A percentile compares a stretch with the other conserved stretches of the same genome.
Conservation (phyloP, 2,329 filamentous ascomycete genomes). For the Aschersonia sp. region DNA sequence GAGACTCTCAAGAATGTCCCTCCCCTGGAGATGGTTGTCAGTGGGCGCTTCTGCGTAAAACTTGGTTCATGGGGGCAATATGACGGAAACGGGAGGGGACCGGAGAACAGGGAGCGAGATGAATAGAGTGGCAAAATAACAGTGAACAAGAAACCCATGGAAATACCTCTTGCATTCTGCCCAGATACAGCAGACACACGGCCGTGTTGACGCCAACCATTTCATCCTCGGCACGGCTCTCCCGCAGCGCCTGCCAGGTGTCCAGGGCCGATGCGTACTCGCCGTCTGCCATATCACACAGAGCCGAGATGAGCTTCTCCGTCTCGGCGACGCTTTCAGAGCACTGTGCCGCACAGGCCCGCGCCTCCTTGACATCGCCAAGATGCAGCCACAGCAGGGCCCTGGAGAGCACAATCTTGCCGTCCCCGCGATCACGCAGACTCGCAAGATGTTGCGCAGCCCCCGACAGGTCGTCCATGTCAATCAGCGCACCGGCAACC, state of each 20-base stretch:
- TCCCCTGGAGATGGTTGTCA: conserved; percentile 32
- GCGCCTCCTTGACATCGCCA: conserved; percentile 59
- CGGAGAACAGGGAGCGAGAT: not conserved
- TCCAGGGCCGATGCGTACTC: conserved; percentile 49
- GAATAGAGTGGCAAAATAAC: too few species aligned
- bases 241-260: conserved; percentile 41
- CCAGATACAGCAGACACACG: conserved; percentile 71
- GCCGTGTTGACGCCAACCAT: conserved; percentile 72
- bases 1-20: conserved; percentile 49
- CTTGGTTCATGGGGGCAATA: not conserved
- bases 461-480: conserved; percentile 78
- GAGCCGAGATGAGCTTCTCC: conserved; percentile 43
- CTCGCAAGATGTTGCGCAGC: conserved; percentile 59
- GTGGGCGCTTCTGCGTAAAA: too few species aligned
- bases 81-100: too few species aligned
- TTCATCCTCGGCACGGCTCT: conserved; percentile 34
- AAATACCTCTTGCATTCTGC: conserved; percentile 54
- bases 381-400: conserved; percentile 64
- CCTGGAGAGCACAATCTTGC: conserved; percentile 30
- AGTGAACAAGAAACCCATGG: not conserved
- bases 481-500: conserved; percentile 53
- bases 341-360: conserved; percentile 29
- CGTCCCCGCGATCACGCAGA: conserved; percentile 27
- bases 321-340: conserved; percentile 16
- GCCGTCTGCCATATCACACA: conserved; percentile 67